Base-by-base conservation (phyloP, 2,329 filamentous ascomycete species). In the Colletotrichum plurivorum region DNA sequence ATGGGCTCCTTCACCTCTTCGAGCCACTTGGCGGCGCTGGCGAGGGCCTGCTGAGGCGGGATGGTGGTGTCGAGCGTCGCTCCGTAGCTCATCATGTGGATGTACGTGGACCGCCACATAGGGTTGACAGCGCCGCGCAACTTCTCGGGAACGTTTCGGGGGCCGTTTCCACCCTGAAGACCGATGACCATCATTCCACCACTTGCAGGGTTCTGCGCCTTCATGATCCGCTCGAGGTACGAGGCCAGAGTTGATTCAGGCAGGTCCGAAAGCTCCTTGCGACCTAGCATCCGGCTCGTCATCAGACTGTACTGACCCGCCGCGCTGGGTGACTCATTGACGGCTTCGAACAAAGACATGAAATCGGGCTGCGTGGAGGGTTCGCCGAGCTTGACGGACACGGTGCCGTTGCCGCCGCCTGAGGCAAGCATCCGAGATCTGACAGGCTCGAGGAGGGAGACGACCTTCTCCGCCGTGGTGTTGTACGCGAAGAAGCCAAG, bases 101-200 rank as follows among this genome's bases (percentile, higher is more conserved):
- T 75, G 39, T 76, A 73, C 5, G 79, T 78, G 1, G 78, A 77
- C 18, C 85, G 77, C 84, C 84, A 87, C 1, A 83, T 83, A 1
- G 83, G 84, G 58, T 82, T 80, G 22, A 80, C 74, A 7, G 81
- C 77, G n/a, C 60, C 60, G 4, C 53, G 65, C 65, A 64, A 64
- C 41, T 63, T 54, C 10, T 68, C 46, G 16, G 65, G 53, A 12
- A 59, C 60, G 1, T 20, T 64, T 15, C 60, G 65, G 16, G 64
- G 66, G 5, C 71, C 67, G 16, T 48, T 36, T 1, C 67, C 71
- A 3, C 70, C 67, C 18, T 71, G 67, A 8, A 70, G 69, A 5
- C 70, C 71, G 48, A 72, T 67, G 7, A 70, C 63, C 58, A 54
- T 58, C 39, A 71, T 57, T 2, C 22, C 20, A 16, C 39, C 55